Evolutionary conservation across 164 flowering plant genomes (phyloP).

Genomic region (Dillenia turbinata): DNA sequence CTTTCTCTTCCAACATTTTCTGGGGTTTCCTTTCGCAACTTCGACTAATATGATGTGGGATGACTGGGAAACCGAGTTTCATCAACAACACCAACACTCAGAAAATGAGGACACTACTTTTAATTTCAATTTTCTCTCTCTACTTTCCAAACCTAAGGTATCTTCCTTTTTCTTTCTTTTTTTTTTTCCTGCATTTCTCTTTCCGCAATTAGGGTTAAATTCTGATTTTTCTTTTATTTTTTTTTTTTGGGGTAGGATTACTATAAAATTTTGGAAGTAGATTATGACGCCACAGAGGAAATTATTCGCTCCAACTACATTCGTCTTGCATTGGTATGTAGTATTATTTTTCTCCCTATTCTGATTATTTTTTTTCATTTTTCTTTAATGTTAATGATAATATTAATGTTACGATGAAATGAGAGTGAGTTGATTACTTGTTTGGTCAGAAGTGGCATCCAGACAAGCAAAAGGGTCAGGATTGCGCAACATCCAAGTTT

Average conservation of each 20-base stretch:
- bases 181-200: background rate
- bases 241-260: background rate
- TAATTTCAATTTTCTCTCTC: slow-evolving; percentile 17
- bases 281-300: slow-evolving; percentile 81
- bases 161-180: background rate
- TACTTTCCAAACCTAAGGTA: slow-evolving; percentile 23
- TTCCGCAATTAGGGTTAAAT: background rate
- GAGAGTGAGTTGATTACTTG: background rate
- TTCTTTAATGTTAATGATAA: background rate
- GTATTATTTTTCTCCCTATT: slow-evolving; percentile 2
- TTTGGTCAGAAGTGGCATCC: slow-evolving; percentile 92
- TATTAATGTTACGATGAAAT: background rate
- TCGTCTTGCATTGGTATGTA: slow-evolving; percentile 83
- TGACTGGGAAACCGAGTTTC: background rate
- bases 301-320: slow-evolving; percentile 83
- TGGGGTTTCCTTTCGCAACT: too few species aligned
- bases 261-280: slow-evolving; percentile 24
- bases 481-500: slow-evolving; percentile 64
- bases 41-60: slow-evolving; percentile 32
- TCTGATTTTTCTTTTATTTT: background rate
- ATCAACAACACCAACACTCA: slow-evolving; percentile 3
- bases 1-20: too few species aligned
- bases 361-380: background rate
- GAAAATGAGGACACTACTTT: slow-evolving; percentile 9
- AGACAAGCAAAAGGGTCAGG: slow-evolving; percentile 70